These are phyloP conservation scores for Canariomyces notabilis DNA, from an alignment of 2,329 filamentous ascomycete genomes.

Conservation along the genomic window DNA sequence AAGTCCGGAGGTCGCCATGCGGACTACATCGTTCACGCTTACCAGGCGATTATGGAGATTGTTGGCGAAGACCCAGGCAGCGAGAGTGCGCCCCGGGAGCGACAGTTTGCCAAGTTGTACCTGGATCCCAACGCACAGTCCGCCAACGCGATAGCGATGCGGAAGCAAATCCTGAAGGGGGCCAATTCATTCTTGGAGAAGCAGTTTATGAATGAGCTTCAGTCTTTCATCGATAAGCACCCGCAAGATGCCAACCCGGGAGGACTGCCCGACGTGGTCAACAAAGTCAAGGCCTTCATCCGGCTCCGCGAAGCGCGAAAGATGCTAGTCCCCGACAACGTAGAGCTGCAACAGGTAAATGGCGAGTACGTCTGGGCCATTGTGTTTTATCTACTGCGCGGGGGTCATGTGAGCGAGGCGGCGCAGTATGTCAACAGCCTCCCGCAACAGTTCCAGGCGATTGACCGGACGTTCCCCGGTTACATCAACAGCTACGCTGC, in stretches of 20 bases:
- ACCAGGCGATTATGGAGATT: slow-evolving; percentile 74
- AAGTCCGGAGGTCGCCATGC: slow-evolving; percentile 66
- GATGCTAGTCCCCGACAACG: slow-evolving; percentile 76
- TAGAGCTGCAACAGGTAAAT: slow-evolving; percentile 71
- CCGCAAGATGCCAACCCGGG: slow-evolving; percentile 85
- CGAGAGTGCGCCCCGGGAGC: slow-evolving; percentile 62
- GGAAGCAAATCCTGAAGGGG: slow-evolving; percentile 74
- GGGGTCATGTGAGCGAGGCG: slow-evolving; percentile 78
- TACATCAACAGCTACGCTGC: slow-evolving; percentile 83
- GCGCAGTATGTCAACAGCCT: slow-evolving; percentile 80
- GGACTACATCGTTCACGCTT: slow-evolving; percentile 73
- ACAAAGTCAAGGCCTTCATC: slow-evolving; percentile 90
- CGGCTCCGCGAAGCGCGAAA: slow-evolving; percentile 73
- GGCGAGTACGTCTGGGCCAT: slow-evolving; percentile 90
- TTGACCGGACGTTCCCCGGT: slow-evolving; percentile 83
- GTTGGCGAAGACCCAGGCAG: slow-evolving; percentile 64
- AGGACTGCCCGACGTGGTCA: slow-evolving; percentile 79
- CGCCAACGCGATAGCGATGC: slow-evolving; percentile 57
- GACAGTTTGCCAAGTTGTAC: slow-evolving; percentile 72
- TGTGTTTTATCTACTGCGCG: slow-evolving; percentile 84
- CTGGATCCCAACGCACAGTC: slow-evolving; percentile 69
- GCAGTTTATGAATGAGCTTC: slow-evolving; percentile 72
- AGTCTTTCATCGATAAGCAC: slow-evolving; percentile 72
- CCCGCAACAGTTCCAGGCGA: slow-evolving; percentile 74
- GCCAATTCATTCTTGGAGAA: slow-evolving; percentile 76